Evolutionary conservation across 108 stramenopile genomes (phyloP).

Genomic region (Pseudonitzschia pungens): DNA sequence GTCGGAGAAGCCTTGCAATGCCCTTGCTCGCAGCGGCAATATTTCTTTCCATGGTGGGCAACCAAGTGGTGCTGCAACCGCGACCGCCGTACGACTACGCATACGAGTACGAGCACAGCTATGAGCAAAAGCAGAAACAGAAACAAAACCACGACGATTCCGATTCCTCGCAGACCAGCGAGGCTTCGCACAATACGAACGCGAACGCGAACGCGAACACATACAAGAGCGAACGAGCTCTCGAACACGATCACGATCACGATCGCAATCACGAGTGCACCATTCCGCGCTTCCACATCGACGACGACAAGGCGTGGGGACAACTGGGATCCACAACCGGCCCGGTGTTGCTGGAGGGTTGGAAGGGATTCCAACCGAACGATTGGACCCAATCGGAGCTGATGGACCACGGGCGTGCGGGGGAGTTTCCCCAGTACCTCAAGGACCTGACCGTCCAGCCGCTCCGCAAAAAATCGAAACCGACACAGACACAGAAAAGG

Average conservation of each 20-base stretch:
- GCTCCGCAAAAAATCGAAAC: slow-evolving; percentile 7
- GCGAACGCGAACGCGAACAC: no score
- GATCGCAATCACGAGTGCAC: neutral
- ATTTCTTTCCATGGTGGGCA: neutral
- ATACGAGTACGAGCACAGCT: no score
- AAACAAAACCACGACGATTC: no score
- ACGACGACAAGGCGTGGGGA: neutral
- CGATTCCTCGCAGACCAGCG: no score
- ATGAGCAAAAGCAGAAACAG: no score
- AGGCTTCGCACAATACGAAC: no score
- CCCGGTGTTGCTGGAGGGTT: neutral
- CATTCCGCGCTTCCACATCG: slow-evolving; percentile 3
- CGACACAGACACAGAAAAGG: neutral
- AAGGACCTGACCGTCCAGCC: slow-evolving; percentile 45
- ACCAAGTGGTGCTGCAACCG: neutral
- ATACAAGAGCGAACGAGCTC: no score
- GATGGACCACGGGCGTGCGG: slow-evolving; percentile 5
- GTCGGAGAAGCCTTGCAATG: no score
- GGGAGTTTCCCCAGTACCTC: slow-evolving; percentile 38
- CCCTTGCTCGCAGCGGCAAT: neutral
- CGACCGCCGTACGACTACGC: slow-evolving; percentile 12
- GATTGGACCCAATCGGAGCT: slow-evolving; percentile 29
- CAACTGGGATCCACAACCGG: neutral
- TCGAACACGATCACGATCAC: no score
- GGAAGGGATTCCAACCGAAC: neutral